Percentiles rank a stretch among this genome's conserved stretches.
Evolutionary conservation across 1,139 yeast species (phyloP).

Genomic region (Suzukiozyma palmioleophila): DNA sequence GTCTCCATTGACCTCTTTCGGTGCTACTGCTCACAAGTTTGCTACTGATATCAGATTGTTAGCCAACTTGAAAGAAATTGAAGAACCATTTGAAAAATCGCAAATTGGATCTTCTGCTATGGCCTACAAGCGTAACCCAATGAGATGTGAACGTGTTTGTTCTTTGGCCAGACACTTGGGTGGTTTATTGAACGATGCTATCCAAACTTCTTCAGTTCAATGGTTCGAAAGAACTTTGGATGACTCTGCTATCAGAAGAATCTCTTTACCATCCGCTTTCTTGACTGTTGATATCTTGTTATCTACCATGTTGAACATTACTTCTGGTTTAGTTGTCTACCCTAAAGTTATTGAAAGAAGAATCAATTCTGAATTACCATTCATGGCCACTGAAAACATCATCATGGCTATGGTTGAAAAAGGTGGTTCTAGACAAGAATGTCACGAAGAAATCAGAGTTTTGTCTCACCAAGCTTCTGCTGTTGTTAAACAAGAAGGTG

Average conservation of each 20-base stretch:
- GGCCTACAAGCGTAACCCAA: conserved; percentile 99
- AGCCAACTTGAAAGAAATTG: conserved; percentile 95
- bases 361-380: conserved; percentile 90
- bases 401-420: conserved; percentile 99
- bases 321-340: conserved; percentile 93
- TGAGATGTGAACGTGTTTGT: conserved; percentile 99
- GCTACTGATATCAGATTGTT: conserved; percentile 95
- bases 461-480: conserved; percentile 96
- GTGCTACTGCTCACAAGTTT: conserved; percentile 95
- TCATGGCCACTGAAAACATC: conserved; percentile 99
- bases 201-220: conserved; percentile 95
- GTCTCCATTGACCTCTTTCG: conserved; percentile 90
- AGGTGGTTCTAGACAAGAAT: conserved; percentile 97
- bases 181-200: conserved; percentile 85
- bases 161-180: conserved; percentile 94
- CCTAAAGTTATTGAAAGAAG: conserved; percentile 98
- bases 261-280: conserved; percentile 93
- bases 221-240: conserved; percentile 99
- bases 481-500: conserved; percentile 97
- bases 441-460: conserved; percentile 97
- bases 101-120: conserved; percentile 98
- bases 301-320: conserved; percentile 84
- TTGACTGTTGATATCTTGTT: conserved; percentile 91
- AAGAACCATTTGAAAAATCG: conserved; percentile 96
- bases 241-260: conserved; percentile 97